Conservation (phyloP, 1,284 basidiomycete genomes). For the Puccinia coronata region DNA sequence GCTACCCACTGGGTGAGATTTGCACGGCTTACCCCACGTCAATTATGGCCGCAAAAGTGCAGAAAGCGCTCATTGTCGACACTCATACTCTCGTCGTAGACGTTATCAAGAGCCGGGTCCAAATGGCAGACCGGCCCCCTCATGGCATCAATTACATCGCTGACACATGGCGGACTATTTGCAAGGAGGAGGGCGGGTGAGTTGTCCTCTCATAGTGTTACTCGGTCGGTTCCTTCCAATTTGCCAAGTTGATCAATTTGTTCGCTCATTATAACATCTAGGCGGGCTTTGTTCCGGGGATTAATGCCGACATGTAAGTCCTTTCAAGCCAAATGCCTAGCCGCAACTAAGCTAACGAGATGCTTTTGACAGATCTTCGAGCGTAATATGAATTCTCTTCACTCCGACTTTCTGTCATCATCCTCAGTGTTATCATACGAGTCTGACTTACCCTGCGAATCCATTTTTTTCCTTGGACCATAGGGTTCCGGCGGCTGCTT, state of each 20-base stretch:
- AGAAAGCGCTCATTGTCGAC: neutral
- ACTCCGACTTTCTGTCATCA: neutral
- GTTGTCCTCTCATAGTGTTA: slow-evolving; percentile 58
- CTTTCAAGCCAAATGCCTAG: slow-evolving; percentile 60
- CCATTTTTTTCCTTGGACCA: slow-evolving; percentile 62
- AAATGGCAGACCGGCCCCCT: slow-evolving; percentile 76
- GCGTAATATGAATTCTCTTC: slow-evolving; percentile 53
- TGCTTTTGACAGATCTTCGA: slow-evolving; percentile 53
- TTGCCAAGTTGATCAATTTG: neutral
- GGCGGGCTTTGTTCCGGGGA: slow-evolving; percentile 50
- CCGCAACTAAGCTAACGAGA: neutral
- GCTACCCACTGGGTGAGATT: slow-evolving; percentile 74
- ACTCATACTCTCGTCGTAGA: slow-evolving; percentile 62
- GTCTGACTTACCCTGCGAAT: slow-evolving; percentile 49
- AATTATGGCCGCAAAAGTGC: neutral
- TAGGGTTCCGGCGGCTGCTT: slow-evolving; percentile 50
- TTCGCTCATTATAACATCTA: neutral
- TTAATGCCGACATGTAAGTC: slow-evolving; percentile 60
- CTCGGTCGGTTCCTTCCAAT: slow-evolving; percentile 66
- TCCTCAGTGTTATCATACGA: slow-evolving; percentile 1
- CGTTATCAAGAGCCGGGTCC: slow-evolving; percentile 85
- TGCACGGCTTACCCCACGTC: neutral
- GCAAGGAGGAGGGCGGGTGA: slow-evolving; percentile 74
- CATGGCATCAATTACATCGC: slow-evolving; percentile 75
- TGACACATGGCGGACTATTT: slow-evolving; percentile 69